A percentile compares a stretch with the other conserved stretches of the same genome.
Evolutionary conservation across 495 filamentous ascomycete species (phyloP).

Genomic region (Xylaria grammica): DNA sequence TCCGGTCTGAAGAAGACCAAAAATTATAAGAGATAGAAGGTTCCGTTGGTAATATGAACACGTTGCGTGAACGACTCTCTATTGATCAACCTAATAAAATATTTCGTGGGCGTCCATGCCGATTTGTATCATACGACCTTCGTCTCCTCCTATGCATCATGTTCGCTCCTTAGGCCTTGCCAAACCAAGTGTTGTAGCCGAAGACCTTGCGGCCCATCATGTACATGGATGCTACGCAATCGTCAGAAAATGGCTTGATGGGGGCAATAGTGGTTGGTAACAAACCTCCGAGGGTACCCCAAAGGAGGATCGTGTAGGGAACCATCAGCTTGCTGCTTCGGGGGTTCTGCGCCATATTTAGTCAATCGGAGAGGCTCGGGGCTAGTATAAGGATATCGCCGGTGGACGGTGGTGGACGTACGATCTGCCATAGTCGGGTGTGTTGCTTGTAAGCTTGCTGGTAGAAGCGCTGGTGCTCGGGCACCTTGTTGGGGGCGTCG

Average conservation of each 20-base stretch:
- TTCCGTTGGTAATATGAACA: constrained; percentile 17
- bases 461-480: constrained; percentile 80
- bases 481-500: constrained; percentile 86
- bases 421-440: constrained; percentile 85
- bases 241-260: constrained; percentile 50
- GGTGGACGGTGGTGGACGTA: constrained; percentile 52
- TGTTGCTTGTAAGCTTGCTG: constrained; percentile 74
- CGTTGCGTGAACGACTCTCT: constrained; percentile 30
- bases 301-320: constrained; percentile 76
- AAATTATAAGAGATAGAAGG: constrained; percentile 3
- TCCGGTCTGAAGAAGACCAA: constrained; percentile 1
- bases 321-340: constrained; percentile 70
- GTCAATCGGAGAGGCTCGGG: constrained; percentile 26
- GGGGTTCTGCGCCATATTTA: constrained; percentile 56
- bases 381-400: background rate
- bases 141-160: background rate
- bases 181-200: constrained; percentile 91
- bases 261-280: constrained; percentile 13
- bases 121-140: constrained; percentile 21
- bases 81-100: constrained; percentile 30
- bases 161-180: constrained; percentile 58
- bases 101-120: constrained; percentile 22
- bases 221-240: constrained; percentile 64
- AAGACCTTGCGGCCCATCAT: constrained; percentile 59
- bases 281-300: constrained; percentile 59